Evolutionary conservation across 768 basidiomycete species (phyloP), one percentile per base, ranked within the genome.

Genomic region (Cystobasidium onofrii): DNA sequence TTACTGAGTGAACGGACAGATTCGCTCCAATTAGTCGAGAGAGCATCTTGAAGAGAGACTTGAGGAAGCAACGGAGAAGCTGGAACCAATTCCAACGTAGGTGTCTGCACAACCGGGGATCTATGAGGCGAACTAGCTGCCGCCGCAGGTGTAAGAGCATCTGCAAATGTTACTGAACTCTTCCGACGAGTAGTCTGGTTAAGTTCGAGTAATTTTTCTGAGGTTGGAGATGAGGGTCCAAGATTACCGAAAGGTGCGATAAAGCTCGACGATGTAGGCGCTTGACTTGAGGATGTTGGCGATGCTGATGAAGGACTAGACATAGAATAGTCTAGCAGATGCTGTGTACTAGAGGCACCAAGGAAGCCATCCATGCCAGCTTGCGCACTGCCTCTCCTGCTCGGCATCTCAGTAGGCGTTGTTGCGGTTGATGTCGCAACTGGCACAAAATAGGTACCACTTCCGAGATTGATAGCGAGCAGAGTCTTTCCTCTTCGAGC

Each of bases 131-230:
- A 39, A 17, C 12, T 60, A 60, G 57, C 17, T 4, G 15, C 13
- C 6, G 33, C 13, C 6, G 33, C 57, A 6, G 34, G 44, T 25
- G n/a, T n/a, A n/a, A 67, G 10, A 1, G 13, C 65, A 33, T 67
- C 65, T 31, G 65, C 65, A 54, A 67, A 67, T 3, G 65, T 67
- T n/a, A 67, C 65, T 52, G 65, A 67, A 23, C 65, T 54, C 29
- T 54, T 67, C 65, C 65, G n/a, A 1, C 65, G 43, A 43, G 64
- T 13, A 20, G 57, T 20, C 15, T 60, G 25, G 20, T 20, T 60
- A 13, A 27, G 15, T 25, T 60, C 57, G 6, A 27, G 17, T 29
- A 34, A 27, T 29, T 60, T 60, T 60, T 60, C 57, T 13, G 29
- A 29, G 12, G 23, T 27, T 12, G 57, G 57, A 29, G 57, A 60